phyloP scores from a whole-genome alignment of 2,329 filamentous ascomycete species.

The Neobulgaria alba region DNA sequence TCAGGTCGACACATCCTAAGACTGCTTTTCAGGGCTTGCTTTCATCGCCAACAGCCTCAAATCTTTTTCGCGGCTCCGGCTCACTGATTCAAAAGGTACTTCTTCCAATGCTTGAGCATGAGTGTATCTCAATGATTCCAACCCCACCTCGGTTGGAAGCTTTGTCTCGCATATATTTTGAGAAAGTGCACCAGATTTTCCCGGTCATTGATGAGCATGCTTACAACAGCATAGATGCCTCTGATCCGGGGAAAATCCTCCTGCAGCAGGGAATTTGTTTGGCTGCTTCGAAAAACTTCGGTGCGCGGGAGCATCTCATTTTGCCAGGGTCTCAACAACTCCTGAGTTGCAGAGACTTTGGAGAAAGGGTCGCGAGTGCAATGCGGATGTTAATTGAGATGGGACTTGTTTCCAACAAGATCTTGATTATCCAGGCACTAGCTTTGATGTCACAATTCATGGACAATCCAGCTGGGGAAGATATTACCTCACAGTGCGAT shows the following conservation, averaged over 20 bases:
- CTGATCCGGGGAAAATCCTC: constrained; percentile 33
- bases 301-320: constrained; percentile 35
- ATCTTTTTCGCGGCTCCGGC: constrained; percentile 14
- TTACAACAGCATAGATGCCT: constrained; percentile 30
- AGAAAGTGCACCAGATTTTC: constrained; percentile 24
- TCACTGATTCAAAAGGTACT: constrained; percentile 16
- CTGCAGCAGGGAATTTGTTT: constrained; percentile 45
- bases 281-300: constrained; percentile 42
- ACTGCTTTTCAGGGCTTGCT: constrained; percentile 18
- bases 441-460: constrained; percentile 49
- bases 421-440: constrained; percentile 46
- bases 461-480: constrained; percentile 46
- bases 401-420: constrained; percentile 44
- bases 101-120: constrained; percentile 20
- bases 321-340: constrained; percentile 6
- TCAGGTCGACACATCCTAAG: constrained; percentile 24
- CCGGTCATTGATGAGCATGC: constrained; percentile 22
- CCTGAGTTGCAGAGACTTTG: constrained; percentile 18
- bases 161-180: constrained; percentile 34
- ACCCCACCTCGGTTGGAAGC: constrained; percentile 38
- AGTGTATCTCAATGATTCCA: constrained; percentile 37
- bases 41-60: constrained; percentile 8
- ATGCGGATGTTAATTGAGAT: constrained; percentile 36
- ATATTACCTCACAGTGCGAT: constrained; percentile 39
- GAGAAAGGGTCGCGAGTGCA: constrained; percentile 15